Conservation (phyloP, 257 asterid species). For the Linaria vulgaris region DNA sequence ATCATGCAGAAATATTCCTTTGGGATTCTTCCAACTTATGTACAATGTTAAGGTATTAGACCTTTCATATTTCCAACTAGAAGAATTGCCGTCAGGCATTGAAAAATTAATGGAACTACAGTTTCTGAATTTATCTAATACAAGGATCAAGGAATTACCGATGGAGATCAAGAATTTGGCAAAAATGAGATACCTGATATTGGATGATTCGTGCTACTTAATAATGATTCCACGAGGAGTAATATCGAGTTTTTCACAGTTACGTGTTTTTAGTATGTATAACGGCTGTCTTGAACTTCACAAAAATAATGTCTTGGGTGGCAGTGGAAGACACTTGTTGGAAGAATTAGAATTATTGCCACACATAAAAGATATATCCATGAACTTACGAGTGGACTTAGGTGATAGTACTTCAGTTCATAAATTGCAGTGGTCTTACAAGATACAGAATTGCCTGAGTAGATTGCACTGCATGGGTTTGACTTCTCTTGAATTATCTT, state of each 20-base stretch:
- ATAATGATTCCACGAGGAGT: conserved; percentile 25
- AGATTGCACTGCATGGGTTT: conserved; percentile 17
- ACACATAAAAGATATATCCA: conserved; percentile 27
- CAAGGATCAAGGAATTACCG: conserved; percentile 27
- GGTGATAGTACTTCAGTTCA: conserved; percentile 9
- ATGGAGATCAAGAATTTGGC: conserved; percentile 24
- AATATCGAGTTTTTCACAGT: conserved; percentile 22
- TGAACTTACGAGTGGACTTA: too few relatives aligned
- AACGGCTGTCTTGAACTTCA: neutral
- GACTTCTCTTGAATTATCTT: conserved; percentile 11
- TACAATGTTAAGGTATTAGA: too few relatives aligned
- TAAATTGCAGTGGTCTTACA: conserved; percentile 20
- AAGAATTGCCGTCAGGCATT: conserved; percentile 26
- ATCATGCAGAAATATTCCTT: conserved; percentile 20
- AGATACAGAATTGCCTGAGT: conserved; percentile 25
- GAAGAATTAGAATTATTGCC: too few relatives aligned
- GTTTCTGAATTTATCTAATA: conserved; percentile 27
- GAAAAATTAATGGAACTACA: conserved; percentile 21
- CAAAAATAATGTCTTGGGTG: conserved; percentile 12
- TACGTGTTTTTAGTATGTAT: conserved; percentile 28
- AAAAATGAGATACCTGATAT: conserved; percentile 28
- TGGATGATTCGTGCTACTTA: conserved; percentile 18
- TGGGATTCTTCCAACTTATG: too few relatives aligned
- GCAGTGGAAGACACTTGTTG: conserved; percentile 16
- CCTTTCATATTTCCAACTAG: conserved; percentile 22